phyloP scores from a whole-genome alignment of 1,139 yeast species.

The Diutina rugosa region DNA sequence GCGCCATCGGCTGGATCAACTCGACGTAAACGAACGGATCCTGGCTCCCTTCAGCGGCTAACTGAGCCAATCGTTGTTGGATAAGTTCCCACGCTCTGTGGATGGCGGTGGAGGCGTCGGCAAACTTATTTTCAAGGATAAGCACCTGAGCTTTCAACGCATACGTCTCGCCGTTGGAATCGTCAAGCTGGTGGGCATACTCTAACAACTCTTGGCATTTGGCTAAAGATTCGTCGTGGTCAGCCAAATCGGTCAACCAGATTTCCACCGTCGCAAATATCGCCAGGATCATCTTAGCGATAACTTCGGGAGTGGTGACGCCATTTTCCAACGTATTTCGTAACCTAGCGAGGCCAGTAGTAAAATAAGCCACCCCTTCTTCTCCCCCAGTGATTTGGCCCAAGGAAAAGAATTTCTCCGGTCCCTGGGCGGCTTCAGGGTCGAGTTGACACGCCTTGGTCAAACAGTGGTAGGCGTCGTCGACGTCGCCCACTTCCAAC shows the following conservation, averaged over 20 bases:
- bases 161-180: conserved; percentile 65
- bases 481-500: conserved; percentile 68
- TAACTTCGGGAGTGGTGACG: conserved; percentile 11
- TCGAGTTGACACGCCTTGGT: conserved; percentile 58
- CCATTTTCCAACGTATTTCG: conserved; percentile 24
- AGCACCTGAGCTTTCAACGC: conserved; percentile 76
- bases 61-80: conserved; percentile 30
- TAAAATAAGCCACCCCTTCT: conserved; percentile 58
- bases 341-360: conserved; percentile 47
- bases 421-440: conserved; percentile 47
- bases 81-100: conserved; percentile 64
- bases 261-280: conserved; percentile 82
- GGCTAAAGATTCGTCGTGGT: conserved; percentile 80
- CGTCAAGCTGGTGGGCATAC: conserved; percentile 50
- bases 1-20: conserved; percentile 53
- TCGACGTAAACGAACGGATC: conserved; percentile 44
- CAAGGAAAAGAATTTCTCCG: conserved; percentile 75
- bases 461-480: conserved; percentile 58
- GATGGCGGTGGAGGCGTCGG: conserved; percentile 34
- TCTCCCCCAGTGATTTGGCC: conserved; percentile 85
- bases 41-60: conserved; percentile 29
- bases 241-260: conserved; percentile 98
- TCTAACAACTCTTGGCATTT: conserved; percentile 65
- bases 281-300: conserved; percentile 52
- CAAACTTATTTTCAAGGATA: conserved; percentile 57